phyloP scores from a whole-genome alignment of 2,329 filamentous ascomycete species.

The Eutypa lata region DNA sequence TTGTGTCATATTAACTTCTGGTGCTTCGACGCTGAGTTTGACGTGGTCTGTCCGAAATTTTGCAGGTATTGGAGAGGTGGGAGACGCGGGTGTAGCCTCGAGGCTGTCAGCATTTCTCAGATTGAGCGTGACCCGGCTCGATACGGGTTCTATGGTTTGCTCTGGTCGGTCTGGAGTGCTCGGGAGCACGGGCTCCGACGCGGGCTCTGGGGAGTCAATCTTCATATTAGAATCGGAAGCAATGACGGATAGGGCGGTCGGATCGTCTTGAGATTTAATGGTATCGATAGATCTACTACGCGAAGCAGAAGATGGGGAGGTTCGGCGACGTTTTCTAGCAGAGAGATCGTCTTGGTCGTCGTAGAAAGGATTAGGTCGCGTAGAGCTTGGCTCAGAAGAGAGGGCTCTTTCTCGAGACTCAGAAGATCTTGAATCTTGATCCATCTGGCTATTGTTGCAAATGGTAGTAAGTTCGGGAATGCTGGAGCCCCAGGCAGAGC shows the following conservation, averaged over 20 bases:
- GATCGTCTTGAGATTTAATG: constrained; percentile 27
- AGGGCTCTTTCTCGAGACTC: constrained; percentile 56
- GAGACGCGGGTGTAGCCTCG: constrained; percentile 40
- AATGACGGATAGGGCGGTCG: constrained; percentile 12
- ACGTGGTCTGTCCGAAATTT: constrained; percentile 26
- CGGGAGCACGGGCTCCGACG: constrained; percentile 34
- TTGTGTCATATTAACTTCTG: constrained; percentile 36
- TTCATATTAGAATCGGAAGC: constrained; percentile 37
- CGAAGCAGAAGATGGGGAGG: constrained; percentile 51
- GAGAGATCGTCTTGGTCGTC: constrained; percentile 46
- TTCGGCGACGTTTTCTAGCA: constrained; percentile 60
- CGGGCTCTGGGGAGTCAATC: constrained; percentile 35
- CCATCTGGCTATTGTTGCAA: constrained; percentile 47
- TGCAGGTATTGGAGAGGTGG: constrained; percentile 37
- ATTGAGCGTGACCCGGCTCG: constrained; percentile 60
- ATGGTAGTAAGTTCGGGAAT: constrained; percentile 35
- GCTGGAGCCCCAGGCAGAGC: constrained; percentile 44
- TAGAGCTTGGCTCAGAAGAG: constrained; percentile 62
- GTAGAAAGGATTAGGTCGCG: constrained; percentile 63
- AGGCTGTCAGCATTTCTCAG: constrained; percentile 45
- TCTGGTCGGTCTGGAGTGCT: constrained; percentile 37
- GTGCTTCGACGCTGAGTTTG: constrained; percentile 44
- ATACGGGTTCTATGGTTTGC: constrained; percentile 40
- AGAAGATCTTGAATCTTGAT: constrained; percentile 46
- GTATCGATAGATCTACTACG: constrained; percentile 51